These are phyloP conservation scores for Aspergillus thermomutatus DNA, from an alignment of 2,329 filamentous ascomycete species.

Conservation along the genomic window DNA sequence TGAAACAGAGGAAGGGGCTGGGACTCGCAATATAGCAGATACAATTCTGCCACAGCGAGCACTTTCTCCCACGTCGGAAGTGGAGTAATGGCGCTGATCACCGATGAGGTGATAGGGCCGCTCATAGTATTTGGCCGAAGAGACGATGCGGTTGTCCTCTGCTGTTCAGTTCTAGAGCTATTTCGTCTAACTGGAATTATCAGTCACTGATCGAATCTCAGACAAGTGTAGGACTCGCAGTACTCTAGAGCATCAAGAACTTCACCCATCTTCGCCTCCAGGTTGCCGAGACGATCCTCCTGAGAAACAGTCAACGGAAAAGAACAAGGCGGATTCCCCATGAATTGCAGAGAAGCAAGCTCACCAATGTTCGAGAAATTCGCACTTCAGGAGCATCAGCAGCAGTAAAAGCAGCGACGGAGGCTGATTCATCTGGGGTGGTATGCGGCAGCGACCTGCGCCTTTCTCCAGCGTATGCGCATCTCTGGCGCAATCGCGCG, in stretches of 20 bases:
- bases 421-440: conserved; percentile 8
- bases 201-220: conserved; percentile 2
- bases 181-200: conserved; percentile 4
- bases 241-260: conserved; percentile 38
- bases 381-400: conserved; percentile 4
- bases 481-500: conserved; percentile 47
- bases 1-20: conserved; percentile 51
- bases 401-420: conserved; percentile 4
- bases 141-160: conserved; percentile 4
- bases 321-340: neutral
- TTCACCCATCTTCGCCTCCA: conserved; percentile 33
- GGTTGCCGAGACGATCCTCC: conserved; percentile 31
- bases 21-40: conserved; percentile 48
- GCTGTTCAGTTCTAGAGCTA: conserved; percentile 13
- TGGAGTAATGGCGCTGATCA: conserved; percentile 19
- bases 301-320: conserved; percentile 8
- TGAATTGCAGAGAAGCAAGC: neutral
- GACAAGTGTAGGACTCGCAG: conserved; percentile 5
- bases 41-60: conserved; percentile 39
- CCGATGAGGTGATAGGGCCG: conserved; percentile 5
- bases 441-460: conserved; percentile 18
- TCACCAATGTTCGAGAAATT: conserved; percentile 21
- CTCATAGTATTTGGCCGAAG: conserved; percentile 6
- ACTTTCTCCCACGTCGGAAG: conserved; percentile 41
- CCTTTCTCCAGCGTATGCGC: conserved; percentile 41